These are phyloP conservation scores for Penicillium sp. DNA, from an alignment of 2,329 filamentous ascomycete genomes.

Conservation along the genomic window DNA sequence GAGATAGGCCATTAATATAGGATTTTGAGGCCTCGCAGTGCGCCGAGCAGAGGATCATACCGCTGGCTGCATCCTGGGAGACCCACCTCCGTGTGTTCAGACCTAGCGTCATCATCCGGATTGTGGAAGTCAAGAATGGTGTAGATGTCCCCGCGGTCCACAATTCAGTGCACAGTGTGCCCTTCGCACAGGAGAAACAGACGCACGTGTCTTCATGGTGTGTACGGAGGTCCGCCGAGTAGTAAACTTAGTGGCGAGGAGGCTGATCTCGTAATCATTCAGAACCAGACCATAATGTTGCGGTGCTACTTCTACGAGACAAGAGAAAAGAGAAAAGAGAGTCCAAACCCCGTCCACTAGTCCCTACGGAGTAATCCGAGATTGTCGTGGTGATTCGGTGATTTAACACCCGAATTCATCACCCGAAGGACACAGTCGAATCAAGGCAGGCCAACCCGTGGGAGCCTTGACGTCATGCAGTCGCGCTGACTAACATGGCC, in stretches of 20 bases:
- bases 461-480: slow-evolving; percentile 22
- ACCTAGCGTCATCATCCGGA: slow-evolving; percentile 13
- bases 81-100: slow-evolving; percentile 8
- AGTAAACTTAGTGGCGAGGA: not conserved
- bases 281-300: not conserved
- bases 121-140: not conserved
- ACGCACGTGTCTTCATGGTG: not conserved
- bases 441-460: slow-evolving; percentile 5
- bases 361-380: slow-evolving; percentile 11
- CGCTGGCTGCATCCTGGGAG: not conserved
- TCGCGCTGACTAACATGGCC: slow-evolving; percentile 6
- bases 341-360: not conserved
- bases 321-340: too few species aligned
- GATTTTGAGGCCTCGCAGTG: not conserved
- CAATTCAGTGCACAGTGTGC: not conserved
- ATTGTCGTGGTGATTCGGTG: too few species aligned
- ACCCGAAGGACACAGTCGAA: not conserved
- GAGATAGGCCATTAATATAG: slow-evolving; percentile 24
- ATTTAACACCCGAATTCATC: too few species aligned
- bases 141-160: not conserved
- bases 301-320: not conserved
- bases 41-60: not conserved
- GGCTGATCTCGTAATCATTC: not conserved
- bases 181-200: not conserved
- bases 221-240: not conserved